These are phyloP conservation scores for Trametes punicea DNA, from an alignment of 768 basidiomycete species.

Conservation along the genomic window DNA sequence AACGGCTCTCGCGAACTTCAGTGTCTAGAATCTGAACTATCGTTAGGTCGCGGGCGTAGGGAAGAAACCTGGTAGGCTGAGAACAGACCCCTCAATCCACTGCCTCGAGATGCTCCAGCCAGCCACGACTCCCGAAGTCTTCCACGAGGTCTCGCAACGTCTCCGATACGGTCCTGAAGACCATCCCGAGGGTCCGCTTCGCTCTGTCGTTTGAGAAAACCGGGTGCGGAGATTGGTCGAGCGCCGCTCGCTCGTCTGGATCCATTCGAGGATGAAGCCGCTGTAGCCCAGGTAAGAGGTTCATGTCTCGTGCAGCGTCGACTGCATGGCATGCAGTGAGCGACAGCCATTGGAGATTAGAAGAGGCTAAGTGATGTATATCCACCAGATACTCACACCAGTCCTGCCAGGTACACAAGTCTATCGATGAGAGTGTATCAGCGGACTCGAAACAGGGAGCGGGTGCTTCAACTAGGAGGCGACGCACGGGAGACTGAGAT, in stretches of 20 bases:
- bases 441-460: neutral
- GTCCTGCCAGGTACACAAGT: slow-evolving; percentile 18
- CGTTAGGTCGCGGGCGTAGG: too few relatives aligned
- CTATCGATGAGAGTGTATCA: neutral
- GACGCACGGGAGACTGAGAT: slow-evolving; percentile 31
- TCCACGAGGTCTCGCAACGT: slow-evolving; percentile 37
- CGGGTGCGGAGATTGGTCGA: slow-evolving; percentile 1
- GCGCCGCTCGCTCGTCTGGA: slow-evolving; percentile 13
- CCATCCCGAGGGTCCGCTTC: slow-evolving; percentile 38
- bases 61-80: too few relatives aligned
- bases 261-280: slow-evolving; percentile 19
- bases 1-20: too few relatives aligned
- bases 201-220: slow-evolving; percentile 30
- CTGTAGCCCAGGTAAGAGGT: slow-evolving; percentile 4
- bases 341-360: too few relatives aligned
- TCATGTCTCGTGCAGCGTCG: slow-evolving; percentile 6
- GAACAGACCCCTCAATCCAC: too few relatives aligned
- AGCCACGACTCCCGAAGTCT: slow-evolving; percentile 42
- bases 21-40: too few relatives aligned
- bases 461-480: neutral
- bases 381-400: slow-evolving; percentile 19
- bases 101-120: slow-evolving; percentile 4
- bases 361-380: neutral
- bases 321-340: neutral
- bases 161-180: slow-evolving; percentile 39